phyloP scores from a whole-genome alignment of 345 rosid species.

The Passiflora organensis region DNA sequence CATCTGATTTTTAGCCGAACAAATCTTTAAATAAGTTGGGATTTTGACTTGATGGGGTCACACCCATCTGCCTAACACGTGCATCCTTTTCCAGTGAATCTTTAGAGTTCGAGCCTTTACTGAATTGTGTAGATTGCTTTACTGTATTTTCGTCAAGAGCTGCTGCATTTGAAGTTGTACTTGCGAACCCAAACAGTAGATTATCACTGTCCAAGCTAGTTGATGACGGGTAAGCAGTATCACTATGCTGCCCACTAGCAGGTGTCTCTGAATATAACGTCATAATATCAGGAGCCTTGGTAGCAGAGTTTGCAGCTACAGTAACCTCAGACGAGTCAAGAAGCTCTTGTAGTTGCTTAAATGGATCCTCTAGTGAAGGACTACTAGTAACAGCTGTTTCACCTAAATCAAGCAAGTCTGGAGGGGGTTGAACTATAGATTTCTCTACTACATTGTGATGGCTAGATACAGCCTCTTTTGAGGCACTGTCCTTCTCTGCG shows the following conservation, averaged over 20 bases:
- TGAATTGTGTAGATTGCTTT: conserved; percentile 16
- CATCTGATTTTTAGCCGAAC: conserved; percentile 38
- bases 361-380: conserved; percentile 57
- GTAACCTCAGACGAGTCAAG: conserved; percentile 39
- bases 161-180: conserved; percentile 5
- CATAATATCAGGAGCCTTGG: conserved; percentile 42
- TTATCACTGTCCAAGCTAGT: conserved; percentile 13
- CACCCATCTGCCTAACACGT: conserved; percentile 87
- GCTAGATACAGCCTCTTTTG: conserved; percentile 17
- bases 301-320: conserved; percentile 18
- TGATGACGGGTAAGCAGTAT: conserved; percentile 3
- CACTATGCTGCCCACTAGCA: conserved; percentile 21
- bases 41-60: conserved; percentile 69
- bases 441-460: conserved; percentile 28
- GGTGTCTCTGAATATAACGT: conserved; percentile 44
- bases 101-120: conserved; percentile 64
- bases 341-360: conserved; percentile 79
- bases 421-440: conserved; percentile 53
- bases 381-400: conserved; percentile 42
- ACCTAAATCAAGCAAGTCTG: conserved; percentile 87
- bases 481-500: conserved; percentile 26
- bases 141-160: conserved; percentile 20
- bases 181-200: conserved; percentile 26
- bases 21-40: conserved; percentile 81
- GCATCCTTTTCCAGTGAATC: conserved; percentile 78